Conservation (phyloP, 768 basidiomycete genomes). For the Trichaptum fuscoviolaceum region DNA sequence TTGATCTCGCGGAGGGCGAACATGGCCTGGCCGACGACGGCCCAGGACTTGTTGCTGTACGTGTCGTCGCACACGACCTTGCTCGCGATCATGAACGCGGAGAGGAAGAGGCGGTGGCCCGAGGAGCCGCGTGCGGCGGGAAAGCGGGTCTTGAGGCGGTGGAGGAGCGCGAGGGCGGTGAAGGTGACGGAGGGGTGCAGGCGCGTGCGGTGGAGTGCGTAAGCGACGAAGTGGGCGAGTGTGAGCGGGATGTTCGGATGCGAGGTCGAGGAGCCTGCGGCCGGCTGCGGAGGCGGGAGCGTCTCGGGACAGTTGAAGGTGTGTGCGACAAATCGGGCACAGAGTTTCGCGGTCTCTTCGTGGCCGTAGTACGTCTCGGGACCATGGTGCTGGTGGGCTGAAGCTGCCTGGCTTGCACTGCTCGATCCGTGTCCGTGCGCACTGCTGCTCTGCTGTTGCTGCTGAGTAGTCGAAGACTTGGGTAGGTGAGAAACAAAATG, state of each 20-base stretch:
- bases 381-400: background rate
- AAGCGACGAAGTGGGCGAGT: conserved; percentile 38
- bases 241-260: conserved; percentile 30
- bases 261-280: conserved; percentile 4
- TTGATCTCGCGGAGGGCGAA: conserved; percentile 86
- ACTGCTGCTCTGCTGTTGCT: background rate
- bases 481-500: background rate
- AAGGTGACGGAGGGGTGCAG: conserved; percentile 55
- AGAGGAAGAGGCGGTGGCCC: conserved; percentile 85
- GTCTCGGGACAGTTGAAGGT: conserved; percentile 84
- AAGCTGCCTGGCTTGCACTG: background rate
- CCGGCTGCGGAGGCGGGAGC: conserved; percentile 40
- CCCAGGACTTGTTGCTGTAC: conserved; percentile 91
- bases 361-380: conserved; percentile 70
- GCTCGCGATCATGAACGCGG: conserved; percentile 88
- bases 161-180: conserved; percentile 63
- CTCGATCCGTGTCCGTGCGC: background rate
- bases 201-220: conserved; percentile 50
- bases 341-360: conserved; percentile 61
- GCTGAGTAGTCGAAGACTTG: background rate
- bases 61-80: conserved; percentile 95
- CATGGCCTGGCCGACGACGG: conserved; percentile 84
- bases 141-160: conserved; percentile 86
- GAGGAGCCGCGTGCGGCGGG: conserved; percentile 87
- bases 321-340: conserved; percentile 76